These are phyloP conservation scores for Geotrichum siamense DNA, from an alignment of 1,139 yeast genomes.

Conservation along the genomic window DNA sequence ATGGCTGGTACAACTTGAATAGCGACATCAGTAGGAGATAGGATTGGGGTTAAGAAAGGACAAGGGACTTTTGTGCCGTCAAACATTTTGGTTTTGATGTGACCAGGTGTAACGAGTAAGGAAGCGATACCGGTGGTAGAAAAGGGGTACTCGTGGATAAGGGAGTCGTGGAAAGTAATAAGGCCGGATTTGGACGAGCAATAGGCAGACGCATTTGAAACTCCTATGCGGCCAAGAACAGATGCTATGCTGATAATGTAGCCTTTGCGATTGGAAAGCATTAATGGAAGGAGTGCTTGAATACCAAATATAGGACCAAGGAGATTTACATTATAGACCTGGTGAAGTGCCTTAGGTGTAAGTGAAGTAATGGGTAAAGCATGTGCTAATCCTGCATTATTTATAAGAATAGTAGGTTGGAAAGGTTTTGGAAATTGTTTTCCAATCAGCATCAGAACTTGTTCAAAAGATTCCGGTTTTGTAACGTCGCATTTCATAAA, in stretches of 20 bases:
- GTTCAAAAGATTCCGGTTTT: slow-evolving; percentile 33
- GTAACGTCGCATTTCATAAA: slow-evolving; percentile 48
- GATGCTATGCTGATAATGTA: slow-evolving; percentile 34
- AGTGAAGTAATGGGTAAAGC: slow-evolving; percentile 40
- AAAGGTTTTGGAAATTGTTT: background rate
- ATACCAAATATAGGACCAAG: slow-evolving; percentile 50
- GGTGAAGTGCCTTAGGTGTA: slow-evolving; percentile 26
- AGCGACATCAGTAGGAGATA: slow-evolving; percentile 61
- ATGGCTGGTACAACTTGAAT: slow-evolving; percentile 46
- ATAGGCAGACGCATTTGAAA: slow-evolving; percentile 59
- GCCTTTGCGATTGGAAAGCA: slow-evolving; percentile 5
- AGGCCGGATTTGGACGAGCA: slow-evolving; percentile 84
- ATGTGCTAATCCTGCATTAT: slow-evolving; percentile 71
- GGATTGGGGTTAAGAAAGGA: slow-evolving; percentile 64
- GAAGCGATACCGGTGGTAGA: slow-evolving; percentile 51
- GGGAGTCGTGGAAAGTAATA: slow-evolving; percentile 69
- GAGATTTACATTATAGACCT: slow-evolving; percentile 49
- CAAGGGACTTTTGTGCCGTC: slow-evolving; percentile 63
- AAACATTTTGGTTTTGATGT: slow-evolving; percentile 63
- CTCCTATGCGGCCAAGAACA: slow-evolving; percentile 63
- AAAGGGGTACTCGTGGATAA: slow-evolving; percentile 51
- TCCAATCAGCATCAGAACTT: slow-evolving; percentile 34
- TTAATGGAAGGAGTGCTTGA: slow-evolving; percentile 38
- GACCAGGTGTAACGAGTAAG: slow-evolving; percentile 75
- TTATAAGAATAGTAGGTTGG: slow-evolving; percentile 45